These are phyloP conservation scores for Tricholomella constricta DNA, from an alignment of 768 basidiomycete species.

Conservation along the genomic window DNA sequence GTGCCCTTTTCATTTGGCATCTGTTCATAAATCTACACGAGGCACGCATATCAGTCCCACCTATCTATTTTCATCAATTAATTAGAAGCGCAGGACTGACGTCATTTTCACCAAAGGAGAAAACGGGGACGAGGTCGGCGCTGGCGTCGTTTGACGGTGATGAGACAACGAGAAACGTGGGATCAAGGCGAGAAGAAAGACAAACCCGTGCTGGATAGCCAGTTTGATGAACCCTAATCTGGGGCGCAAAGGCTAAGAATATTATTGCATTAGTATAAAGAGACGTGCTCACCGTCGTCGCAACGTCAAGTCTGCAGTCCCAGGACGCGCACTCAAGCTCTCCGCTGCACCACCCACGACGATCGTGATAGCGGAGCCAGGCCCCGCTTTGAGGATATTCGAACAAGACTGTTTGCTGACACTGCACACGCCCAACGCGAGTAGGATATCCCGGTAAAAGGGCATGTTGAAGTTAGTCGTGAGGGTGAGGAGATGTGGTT, in stretches of 20 bases:
- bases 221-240: conserved; percentile 95
- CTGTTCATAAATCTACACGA: conserved; percentile 92
- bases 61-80: background rate
- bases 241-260: background rate
- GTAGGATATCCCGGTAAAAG: conserved; percentile 88
- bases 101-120: conserved; percentile 99
- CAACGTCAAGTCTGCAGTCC: conserved; percentile 91
- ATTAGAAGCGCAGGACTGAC: conserved; percentile 45
- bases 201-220: conserved; percentile 86
- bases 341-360: conserved; percentile 97
- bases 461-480: conserved; percentile 90
- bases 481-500: conserved; percentile 90
- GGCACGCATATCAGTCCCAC: background rate
- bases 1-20: conserved; percentile 96
- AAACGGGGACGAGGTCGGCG: conserved; percentile 95
- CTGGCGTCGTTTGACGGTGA: too few species aligned
- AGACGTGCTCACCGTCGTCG: conserved; percentile 59
- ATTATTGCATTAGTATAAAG: background rate
- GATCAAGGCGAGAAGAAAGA: conserved; percentile 8
- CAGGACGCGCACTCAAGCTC: conserved; percentile 90
- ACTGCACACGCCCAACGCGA: conserved; percentile 87
- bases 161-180: conserved; percentile 1
- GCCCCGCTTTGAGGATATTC: conserved; percentile 73
- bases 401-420: conserved; percentile 91
- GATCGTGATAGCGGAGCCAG: conserved; percentile 80